Percentiles rank a stretch among this genome's conserved stretches.
Evolutionary conservation across 495 filamentous ascomycete genomes (phyloP).

Genomic region (Penicillium egyptiacum): DNA sequence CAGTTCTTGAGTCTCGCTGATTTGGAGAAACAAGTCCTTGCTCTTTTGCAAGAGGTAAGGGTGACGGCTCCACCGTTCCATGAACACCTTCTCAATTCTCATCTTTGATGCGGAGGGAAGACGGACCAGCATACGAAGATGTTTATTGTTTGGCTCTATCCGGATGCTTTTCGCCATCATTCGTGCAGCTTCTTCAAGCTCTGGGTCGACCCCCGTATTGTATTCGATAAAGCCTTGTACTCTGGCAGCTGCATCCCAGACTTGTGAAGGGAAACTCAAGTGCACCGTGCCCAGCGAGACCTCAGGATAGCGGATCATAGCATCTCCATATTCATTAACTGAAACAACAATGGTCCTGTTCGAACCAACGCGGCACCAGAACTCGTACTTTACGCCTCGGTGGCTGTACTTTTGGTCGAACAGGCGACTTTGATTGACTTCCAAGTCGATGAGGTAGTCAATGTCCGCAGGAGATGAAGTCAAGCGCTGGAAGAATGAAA

Average conservation of each 20-base stretch:
- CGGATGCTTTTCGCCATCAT: slow-evolving; percentile 32
- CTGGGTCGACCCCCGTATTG: slow-evolving; percentile 9
- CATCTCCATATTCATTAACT: slow-evolving; percentile 43
- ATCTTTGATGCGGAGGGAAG: slow-evolving; percentile 24
- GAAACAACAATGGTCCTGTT: slow-evolving; percentile 44
- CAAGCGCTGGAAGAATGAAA: slow-evolving; percentile 30
- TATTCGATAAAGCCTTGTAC: slow-evolving; percentile 24
- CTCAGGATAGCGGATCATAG: slow-evolving; percentile 19
- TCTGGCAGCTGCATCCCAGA: slow-evolving; percentile 47
- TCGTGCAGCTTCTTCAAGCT: slow-evolving; percentile 26
- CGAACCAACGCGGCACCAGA: slow-evolving; percentile 39
- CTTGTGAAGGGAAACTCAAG: slow-evolving; percentile 42
- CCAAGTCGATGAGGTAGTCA: slow-evolving; percentile 38
- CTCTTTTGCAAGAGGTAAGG: slow-evolving; percentile 16
- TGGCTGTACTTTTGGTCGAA: slow-evolving; percentile 32
- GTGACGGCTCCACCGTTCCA: slow-evolving; percentile 38
- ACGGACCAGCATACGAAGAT: slow-evolving; percentile 14
- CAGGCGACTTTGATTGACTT: slow-evolving; percentile 24
- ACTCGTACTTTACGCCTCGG: slow-evolving; percentile 50
- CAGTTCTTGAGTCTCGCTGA: slow-evolving; percentile 46
- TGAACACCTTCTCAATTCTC: slow-evolving; percentile 28
- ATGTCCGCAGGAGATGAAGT: slow-evolving; percentile 40
- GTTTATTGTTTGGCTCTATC: slow-evolving; percentile 27
- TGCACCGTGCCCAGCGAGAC: slow-evolving; percentile 33
- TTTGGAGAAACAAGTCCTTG: slow-evolving; percentile 35